Evolutionary conservation across 108 stramenopile species (phyloP).

Genomic region (Pseudonitzschia multistriata): DNA sequence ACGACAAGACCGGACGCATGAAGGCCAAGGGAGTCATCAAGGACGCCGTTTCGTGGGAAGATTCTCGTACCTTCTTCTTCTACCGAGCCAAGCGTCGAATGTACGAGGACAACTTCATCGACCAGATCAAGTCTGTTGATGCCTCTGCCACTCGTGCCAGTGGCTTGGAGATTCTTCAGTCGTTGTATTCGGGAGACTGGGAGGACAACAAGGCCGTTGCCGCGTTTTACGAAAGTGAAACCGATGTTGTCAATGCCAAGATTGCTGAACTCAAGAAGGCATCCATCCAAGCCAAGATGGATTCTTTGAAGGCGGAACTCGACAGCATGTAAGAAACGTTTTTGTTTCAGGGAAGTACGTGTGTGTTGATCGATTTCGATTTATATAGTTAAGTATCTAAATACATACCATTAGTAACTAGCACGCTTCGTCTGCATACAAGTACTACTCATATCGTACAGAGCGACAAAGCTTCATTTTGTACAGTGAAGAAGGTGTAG

Average conservation of each 20-base stretch:
- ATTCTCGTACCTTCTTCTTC: constrained; percentile 94
- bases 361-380: not conserved
- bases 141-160: constrained; percentile 39
- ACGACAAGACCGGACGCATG: constrained; percentile 98
- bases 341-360: not conserved
- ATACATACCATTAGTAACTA: too few relatives aligned
- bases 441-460: too few relatives aligned
- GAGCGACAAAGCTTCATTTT: too few relatives aligned
- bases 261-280: constrained; percentile 63
- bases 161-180: constrained; percentile 59
- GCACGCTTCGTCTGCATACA: too few relatives aligned
- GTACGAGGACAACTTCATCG: constrained; percentile 80
- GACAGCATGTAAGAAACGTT: constrained; percentile 22
- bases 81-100: constrained; percentile 93
- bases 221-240: constrained; percentile 56
- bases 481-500: too few relatives aligned
- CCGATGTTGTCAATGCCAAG: constrained; percentile 51
- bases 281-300: constrained; percentile 72
- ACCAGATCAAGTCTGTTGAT: constrained; percentile 57
- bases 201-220: constrained; percentile 78
- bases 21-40: constrained; percentile 98
- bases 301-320: constrained; percentile 62
- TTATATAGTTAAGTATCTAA: not conserved
- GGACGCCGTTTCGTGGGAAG: constrained; percentile 88
- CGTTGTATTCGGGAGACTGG: constrained; percentile 64